A percentile compares a stretch with the other conserved stretches of the same genome.
phyloP scores from a whole-genome alignment of 202 grass and related monocot genomes.

The Sporobolus alterniflorus region DNA sequence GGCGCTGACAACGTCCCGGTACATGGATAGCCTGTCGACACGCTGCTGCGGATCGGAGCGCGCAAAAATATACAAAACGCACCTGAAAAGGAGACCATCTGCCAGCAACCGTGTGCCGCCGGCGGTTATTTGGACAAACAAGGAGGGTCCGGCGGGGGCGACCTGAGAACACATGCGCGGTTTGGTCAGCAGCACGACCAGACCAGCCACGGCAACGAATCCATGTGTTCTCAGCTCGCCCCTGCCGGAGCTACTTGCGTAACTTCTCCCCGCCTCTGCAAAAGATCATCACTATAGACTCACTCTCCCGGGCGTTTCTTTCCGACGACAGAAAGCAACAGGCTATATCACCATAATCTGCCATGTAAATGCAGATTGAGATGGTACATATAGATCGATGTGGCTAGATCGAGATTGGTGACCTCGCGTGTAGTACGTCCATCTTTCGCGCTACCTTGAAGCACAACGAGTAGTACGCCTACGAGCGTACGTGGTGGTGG shows the following conservation, averaged over 20 bases:
- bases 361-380: neutral
- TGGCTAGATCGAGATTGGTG: neutral
- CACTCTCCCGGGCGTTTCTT: too few relatives aligned
- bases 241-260: conserved; percentile 43
- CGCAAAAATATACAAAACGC: too few relatives aligned
- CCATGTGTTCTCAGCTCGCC: conserved; percentile 71
- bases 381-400: neutral
- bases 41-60: too few relatives aligned
- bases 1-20: too few relatives aligned
- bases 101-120: too few relatives aligned
- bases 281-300: too few relatives aligned
- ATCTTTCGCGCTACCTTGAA: neutral
- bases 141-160: conserved; percentile 55
- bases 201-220: neutral
- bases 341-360: neutral
- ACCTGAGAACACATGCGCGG: conserved; percentile 79
- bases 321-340: too few relatives aligned
- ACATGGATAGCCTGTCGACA: too few relatives aligned
- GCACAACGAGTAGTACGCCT: neutral
- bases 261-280: too few relatives aligned
- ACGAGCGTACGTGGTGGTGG: too few relatives aligned
- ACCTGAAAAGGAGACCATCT: too few relatives aligned
- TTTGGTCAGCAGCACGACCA: too few relatives aligned
- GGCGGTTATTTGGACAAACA: neutral
- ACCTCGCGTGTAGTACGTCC: neutral